phyloP scores from a whole-genome alignment of 768 basidiomycete species.

The Serendipita indica region DNA sequence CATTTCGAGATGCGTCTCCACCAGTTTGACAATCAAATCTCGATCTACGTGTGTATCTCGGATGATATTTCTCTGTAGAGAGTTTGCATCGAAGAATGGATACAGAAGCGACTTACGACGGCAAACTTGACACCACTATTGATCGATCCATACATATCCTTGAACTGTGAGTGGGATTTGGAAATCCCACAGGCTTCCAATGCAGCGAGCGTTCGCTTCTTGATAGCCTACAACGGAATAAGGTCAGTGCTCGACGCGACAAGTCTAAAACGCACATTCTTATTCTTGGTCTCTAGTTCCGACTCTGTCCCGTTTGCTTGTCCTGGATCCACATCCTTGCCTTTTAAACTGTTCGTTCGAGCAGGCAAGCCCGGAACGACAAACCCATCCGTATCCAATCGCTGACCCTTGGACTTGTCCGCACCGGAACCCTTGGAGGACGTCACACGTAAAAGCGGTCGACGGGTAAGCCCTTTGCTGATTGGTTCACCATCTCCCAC shows the following conservation, averaged over 20 bases:
- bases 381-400: not conserved
- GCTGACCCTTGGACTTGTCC: not conserved
- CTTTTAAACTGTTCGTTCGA: not conserved
- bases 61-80: not conserved
- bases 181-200: not conserved
- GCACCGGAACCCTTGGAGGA: not conserved
- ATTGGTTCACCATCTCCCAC: not conserved
- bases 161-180: not conserved
- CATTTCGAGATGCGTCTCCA: slow-evolving; percentile 7
- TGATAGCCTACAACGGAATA: not conserved
- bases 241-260: not conserved
- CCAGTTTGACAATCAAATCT: not conserved
- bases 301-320: not conserved
- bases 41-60: not conserved
- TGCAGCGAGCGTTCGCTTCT: slow-evolving; percentile 1
- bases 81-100: not conserved
- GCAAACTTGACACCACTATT: not conserved
- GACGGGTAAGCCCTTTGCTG: not conserved
- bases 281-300: slow-evolving; percentile 6
- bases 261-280: not conserved
- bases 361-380: not conserved
- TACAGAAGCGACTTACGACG: not conserved
- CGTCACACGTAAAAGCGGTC: not conserved
- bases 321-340: not conserved
- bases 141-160: slow-evolving; percentile 8